Base-by-base conservation (phyloP, 306 rosid species). In the Ziziphus jujuba region DNA sequence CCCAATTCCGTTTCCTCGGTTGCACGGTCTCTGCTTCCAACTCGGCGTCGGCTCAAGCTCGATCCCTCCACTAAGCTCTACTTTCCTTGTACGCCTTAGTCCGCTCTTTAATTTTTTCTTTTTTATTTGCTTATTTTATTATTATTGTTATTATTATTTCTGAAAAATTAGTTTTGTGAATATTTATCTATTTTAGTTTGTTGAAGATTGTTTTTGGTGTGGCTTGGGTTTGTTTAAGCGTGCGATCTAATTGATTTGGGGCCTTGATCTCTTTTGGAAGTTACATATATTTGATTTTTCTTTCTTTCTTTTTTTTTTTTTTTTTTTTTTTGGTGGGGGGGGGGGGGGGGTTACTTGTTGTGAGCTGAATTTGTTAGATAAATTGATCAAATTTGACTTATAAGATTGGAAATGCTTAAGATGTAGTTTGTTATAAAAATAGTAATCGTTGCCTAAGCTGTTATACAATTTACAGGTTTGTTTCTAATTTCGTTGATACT, bases 1-100 rank as follows among this genome's bases (percentile, higher is more conserved):
- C 73, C 97, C 10, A 81, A 21, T 56, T 83, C 99, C 15, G 97
- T 95, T 63, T 87, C 99, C 35, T 88, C 97, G 0, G 99, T 95
- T 22, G 97, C 99, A 8, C 79, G 87, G 81, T 95, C 97, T 69
- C 75, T 95, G 64, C 97, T 95, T 43, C 99, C 89, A 0, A 84
- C 91, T 31, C 90, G 97, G 40, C 99, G 99, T 35, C 91, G 99
- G 55, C 99, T 95, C 75, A 95, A 87, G 91, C 99, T 95, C 59
- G 99, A 95, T 84, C 99, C 99, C 17, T 66, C 91, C 45, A 80
- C 73, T 61, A 95, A 95, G 79, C 99, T 95, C 56, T 95, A 82
- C 82, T 95, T 95, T 61, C 99, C 99, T 62, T 90, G 99, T 95
- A 80, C 48, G 90, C 73, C 6, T 24, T n/a, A 17, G 11, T 50